Evolutionary conservation across 345 rosid genomes (phyloP).

Genomic region (Dipteronia dyeriana): DNA sequence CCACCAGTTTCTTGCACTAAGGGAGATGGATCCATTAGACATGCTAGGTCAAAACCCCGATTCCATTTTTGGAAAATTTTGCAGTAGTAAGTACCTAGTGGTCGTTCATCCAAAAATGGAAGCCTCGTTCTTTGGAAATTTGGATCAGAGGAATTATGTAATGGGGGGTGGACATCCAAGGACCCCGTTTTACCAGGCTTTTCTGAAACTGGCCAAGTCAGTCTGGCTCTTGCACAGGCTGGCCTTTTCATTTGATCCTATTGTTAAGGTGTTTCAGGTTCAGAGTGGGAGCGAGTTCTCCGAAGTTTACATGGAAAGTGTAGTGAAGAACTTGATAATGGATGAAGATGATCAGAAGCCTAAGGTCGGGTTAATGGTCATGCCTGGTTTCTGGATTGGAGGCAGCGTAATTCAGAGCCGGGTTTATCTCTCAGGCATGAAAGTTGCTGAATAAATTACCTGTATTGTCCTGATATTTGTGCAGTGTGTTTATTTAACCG

Average conservation of each 20-base stretch:
- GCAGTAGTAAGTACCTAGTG: constrained; percentile 62
- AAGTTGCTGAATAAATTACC: constrained; percentile 53
- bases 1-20: constrained; percentile 63
- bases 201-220: constrained; percentile 71
- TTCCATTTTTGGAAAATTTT: constrained; percentile 68
- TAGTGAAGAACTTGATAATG: constrained; percentile 58
- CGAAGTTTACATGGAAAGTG: constrained; percentile 78
- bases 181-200: constrained; percentile 76
- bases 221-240: constrained; percentile 82
- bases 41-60: constrained; percentile 74
- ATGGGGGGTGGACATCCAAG: constrained; percentile 80
- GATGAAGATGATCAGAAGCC: constrained; percentile 59
- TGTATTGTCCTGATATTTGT: not conserved
- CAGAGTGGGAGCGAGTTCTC: constrained; percentile 71
- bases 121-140: constrained; percentile 81
- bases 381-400: constrained; percentile 86
- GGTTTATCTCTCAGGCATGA: constrained; percentile 73
- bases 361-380: constrained; percentile 69
- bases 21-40: constrained; percentile 76
- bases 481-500: constrained; percentile 14
- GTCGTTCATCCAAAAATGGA: constrained; percentile 88
- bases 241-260: constrained; percentile 71
- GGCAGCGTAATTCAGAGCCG: constrained; percentile 74
- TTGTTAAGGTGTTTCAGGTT: constrained; percentile 65
- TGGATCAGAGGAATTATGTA: constrained; percentile 71